phyloP scores from a whole-genome alignment of 2,329 filamentous ascomycete genomes.

The Aspergillus melleus region DNA sequence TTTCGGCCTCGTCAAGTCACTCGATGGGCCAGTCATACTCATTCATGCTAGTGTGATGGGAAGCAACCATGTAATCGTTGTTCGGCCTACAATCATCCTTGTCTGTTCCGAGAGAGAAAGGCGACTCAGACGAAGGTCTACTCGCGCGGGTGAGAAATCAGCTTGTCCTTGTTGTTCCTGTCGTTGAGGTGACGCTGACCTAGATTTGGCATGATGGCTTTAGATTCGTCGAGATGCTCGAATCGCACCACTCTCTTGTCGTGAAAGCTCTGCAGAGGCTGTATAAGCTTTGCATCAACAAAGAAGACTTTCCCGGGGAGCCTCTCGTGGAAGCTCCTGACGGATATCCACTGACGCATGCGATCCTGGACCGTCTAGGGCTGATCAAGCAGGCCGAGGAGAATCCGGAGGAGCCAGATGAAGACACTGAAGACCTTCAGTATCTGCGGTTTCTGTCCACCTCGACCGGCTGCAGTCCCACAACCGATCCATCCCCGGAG shows the following conservation, averaged over 20 bases:
- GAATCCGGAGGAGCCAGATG: slow-evolving; percentile 35
- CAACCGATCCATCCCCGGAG: slow-evolving; percentile 41
- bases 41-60: slow-evolving; percentile 41
- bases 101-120: slow-evolving; percentile 46
- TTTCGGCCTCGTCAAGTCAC: not conserved
- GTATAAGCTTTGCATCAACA: slow-evolving; percentile 43
- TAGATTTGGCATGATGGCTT: slow-evolving; percentile 5
- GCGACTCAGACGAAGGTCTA: slow-evolving; percentile 47
- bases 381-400: slow-evolving; percentile 47
- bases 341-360: slow-evolving; percentile 44
- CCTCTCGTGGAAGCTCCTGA: slow-evolving; percentile 40
- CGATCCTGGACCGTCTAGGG: slow-evolving; percentile 44
- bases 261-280: slow-evolving; percentile 44
- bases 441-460: slow-evolving; percentile 38
- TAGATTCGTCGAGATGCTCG: slow-evolving; percentile 48
- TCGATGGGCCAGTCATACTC: slow-evolving; percentile 14
- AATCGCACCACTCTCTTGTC: slow-evolving; percentile 44
- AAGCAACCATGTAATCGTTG: slow-evolving; percentile 48
- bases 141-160: slow-evolving; percentile 39
- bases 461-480: slow-evolving; percentile 38
- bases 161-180: not conserved
- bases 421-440: slow-evolving; percentile 37
- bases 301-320: slow-evolving; percentile 45
- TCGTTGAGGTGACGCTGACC: not conserved
- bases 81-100: slow-evolving; percentile 45